These are phyloP conservation scores for Hyaloscypha finlandica DNA, from an alignment of 495 filamentous ascomycete species.

Conservation along the genomic window DNA sequence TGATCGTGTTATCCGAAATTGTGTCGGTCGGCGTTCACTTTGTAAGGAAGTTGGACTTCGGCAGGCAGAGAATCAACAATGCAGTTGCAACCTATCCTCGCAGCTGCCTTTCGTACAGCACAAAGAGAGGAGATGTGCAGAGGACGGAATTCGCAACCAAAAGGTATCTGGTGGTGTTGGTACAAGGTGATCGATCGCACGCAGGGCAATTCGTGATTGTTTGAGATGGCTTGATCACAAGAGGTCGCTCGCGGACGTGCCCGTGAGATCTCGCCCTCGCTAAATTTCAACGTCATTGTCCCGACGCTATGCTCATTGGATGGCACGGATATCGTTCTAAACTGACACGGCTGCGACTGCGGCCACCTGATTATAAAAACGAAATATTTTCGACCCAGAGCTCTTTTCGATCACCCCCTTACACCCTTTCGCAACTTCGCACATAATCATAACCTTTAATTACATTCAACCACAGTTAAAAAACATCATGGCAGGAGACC, in stretches of 20 bases:
- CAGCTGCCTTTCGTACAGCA: not conserved
- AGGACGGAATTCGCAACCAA: not conserved
- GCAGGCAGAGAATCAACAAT: not conserved
- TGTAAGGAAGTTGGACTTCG: not conserved
- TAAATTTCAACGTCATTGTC: not conserved
- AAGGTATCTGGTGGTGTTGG: not conserved
- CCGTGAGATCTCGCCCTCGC: not conserved
- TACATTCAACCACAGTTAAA: not conserved
- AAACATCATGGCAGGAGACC: constrained; percentile 44
- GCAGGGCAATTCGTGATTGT: not conserved
- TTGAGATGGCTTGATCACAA: not conserved
- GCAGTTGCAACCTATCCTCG: not conserved
- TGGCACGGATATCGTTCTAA: not conserved
- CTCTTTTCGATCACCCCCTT: not conserved
- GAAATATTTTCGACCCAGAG: not conserved
- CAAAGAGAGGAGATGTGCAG: not conserved
- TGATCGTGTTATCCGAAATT: not conserved
- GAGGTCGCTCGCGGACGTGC: not conserved
- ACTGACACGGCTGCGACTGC: not conserved
- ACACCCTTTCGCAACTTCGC: no score
- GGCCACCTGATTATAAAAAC: not conserved
- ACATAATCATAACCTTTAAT: no score
- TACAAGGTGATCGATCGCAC: not conserved
- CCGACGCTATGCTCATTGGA: not conserved
- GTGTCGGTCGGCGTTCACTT: not conserved